These are phyloP conservation scores for Phyllostachys edulis DNA, from an alignment of 176 grass and related monocot species.

Conservation along the genomic window DNA sequence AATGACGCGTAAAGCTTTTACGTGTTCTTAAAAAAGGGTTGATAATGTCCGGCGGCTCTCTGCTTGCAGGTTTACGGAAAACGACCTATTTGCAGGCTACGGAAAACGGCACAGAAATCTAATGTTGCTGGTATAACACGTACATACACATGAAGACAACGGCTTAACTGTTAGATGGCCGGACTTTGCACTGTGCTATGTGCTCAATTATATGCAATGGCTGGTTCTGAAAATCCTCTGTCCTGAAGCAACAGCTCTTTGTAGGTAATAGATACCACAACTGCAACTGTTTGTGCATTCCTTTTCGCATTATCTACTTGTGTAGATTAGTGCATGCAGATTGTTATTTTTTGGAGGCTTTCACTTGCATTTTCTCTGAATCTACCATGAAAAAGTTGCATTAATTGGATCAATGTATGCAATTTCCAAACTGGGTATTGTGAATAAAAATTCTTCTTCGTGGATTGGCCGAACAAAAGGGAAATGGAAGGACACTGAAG, in stretches of 20 bases:
- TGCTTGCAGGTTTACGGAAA: not conserved
- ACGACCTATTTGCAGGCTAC: not conserved
- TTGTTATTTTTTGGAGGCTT: not conserved
- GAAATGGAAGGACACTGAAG: not conserved
- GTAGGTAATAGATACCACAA: no score
- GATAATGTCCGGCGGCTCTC: not conserved
- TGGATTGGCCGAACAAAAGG: conserved; percentile 15
- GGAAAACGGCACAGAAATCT: not conserved
- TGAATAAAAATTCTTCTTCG: not conserved
- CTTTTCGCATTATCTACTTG: not conserved
- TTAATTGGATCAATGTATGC: not conserved
- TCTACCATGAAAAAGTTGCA: not conserved
- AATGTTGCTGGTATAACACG: not conserved
- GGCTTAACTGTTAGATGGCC: not conserved
- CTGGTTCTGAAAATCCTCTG: not conserved
- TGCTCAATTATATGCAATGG: not conserved
- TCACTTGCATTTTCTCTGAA: not conserved
- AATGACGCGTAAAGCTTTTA: no score
- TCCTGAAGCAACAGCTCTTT: conserved; percentile 11
- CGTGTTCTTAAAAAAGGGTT: no score
- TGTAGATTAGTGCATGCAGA: not conserved
- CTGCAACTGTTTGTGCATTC: not conserved
- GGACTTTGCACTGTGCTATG: not conserved
- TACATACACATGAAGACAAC: not conserved
- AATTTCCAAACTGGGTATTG: not conserved